These are phyloP conservation scores for Tolypocladium endophyticum DNA, from an alignment of 2,329 filamentous ascomycete species.

Conservation along the genomic window DNA sequence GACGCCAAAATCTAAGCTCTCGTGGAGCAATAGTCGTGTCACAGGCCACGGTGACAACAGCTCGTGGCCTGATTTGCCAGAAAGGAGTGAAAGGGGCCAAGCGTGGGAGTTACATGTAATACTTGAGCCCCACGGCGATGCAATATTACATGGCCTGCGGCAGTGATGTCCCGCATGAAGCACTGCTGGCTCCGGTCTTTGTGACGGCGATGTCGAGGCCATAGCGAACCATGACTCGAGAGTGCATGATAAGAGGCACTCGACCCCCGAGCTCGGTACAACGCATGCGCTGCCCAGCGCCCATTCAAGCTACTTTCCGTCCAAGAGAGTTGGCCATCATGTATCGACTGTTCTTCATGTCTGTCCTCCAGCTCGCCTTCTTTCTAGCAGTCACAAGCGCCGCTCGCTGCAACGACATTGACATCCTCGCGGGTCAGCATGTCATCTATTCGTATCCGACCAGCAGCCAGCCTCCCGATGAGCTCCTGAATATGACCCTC, in stretches of 20 bases:
- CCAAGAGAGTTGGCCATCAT: neutral
- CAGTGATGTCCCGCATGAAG: no score
- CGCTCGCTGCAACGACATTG: neutral
- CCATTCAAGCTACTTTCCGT: neutral
- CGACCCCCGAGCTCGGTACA: no score
- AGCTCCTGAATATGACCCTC: conserved; percentile 5
- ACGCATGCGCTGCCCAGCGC: neutral
- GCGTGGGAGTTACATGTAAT: neutral
- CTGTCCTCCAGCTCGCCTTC: neutral
- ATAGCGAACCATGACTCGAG: neutral
- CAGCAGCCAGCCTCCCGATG: conserved; percentile 4
- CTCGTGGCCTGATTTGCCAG: neutral
- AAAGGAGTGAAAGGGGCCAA: neutral
- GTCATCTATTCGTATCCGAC: conserved; percentile 9
- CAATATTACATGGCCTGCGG: neutral
- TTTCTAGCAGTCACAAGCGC: neutral
- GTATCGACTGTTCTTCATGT: neutral
- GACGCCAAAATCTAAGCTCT: neutral
- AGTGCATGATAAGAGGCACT: neutral
- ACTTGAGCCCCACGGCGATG: neutral
- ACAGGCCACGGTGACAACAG: neutral
- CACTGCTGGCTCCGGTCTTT: no score
- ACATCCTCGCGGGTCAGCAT: conserved; percentile 10
- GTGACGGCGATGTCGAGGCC: neutral
- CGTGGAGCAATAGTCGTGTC: no score